Evolutionary conservation across 1,284 basidiomycete species (phyloP), one percentile per base, ranked within the genome.

Genomic region (Exsudoporus floridanus): DNA sequence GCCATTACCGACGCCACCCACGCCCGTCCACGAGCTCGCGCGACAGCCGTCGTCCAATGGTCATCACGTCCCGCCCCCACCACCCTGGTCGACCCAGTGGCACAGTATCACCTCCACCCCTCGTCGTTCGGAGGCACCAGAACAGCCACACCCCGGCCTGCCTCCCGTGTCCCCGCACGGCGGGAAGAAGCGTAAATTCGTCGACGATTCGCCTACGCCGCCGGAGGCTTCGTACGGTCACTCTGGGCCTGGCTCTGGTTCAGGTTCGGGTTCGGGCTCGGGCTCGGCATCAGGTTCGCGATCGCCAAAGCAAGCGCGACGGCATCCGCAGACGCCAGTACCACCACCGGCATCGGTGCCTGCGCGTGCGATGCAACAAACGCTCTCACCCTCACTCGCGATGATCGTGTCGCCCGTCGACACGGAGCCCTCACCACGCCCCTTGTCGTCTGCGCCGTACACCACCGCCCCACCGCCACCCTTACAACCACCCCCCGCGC

Each of bases 41-140:
- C 63, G 63, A 52, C 65, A 62, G 6, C 63, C 67, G 2, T 62
- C 64, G 25, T 50, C 64, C 7, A 66, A 63, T 40, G 67, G 58
- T 2, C 73, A 71, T 48, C 70, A 72, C 27, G 70, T 77, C 37
- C 79, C 78, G 4, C 82, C 86, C 0, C 82, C 83, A 0, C 83
- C 85, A n/a, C 84, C 85, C 2, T 88, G 86, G 86, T 83, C 83
- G 16, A 72, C 30, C 31, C 67, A 78, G 48, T 80, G 84, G 80
- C 76, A 76, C 53, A 72, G 70, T 14, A 70, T 76, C 14, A 56
- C 56, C 2, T 27, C 63, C 10, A 46, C 48, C 2, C 21, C 58
- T 39, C 60, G 47, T 16, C 68, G 53, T n/a, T 65, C 62, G 1
- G 67, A 66, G 49, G 64, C 52, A 1, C 57, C 62, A 38, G 66